phyloP scores from a whole-genome alignment of 768 basidiomycete genomes.

The Ramaria sp. region DNA sequence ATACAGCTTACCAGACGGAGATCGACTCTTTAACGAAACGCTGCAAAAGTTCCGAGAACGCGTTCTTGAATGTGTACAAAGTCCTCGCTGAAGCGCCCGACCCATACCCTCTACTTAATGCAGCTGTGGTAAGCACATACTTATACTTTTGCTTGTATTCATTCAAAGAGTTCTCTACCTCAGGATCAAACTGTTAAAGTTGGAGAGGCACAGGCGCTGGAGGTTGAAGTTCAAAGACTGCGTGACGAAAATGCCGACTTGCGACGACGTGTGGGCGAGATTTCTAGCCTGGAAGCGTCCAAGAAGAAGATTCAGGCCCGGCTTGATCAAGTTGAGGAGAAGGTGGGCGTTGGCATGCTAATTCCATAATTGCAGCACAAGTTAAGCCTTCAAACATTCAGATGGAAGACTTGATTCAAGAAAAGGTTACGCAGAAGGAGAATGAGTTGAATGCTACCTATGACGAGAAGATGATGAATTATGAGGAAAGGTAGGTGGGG shows the following conservation, averaged over 20 bases:
- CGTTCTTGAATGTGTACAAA: slow-evolving; percentile 96
- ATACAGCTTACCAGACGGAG: slow-evolving; percentile 84
- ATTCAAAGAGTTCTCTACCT: not conserved
- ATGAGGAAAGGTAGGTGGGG: slow-evolving; percentile 73
- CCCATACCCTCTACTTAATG: slow-evolving; percentile 92
- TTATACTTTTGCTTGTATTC: not conserved
- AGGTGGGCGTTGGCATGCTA: slow-evolving; percentile 33
- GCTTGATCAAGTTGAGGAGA: slow-evolving; percentile 72
- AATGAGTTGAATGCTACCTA: slow-evolving; percentile 95
- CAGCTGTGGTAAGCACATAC: slow-evolving; percentile 57
- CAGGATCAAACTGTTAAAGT: slow-evolving; percentile 92
- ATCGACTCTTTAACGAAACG: slow-evolving; percentile 93
- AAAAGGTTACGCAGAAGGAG: slow-evolving; percentile 85
- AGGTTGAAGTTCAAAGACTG: slow-evolving; percentile 59
- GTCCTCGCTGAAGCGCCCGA: slow-evolving; percentile 94
- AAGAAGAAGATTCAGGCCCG: slow-evolving; percentile 68
- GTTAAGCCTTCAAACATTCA: slow-evolving; percentile 20
- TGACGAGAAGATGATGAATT: slow-evolving; percentile 91
- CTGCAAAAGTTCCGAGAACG: slow-evolving; percentile 85
- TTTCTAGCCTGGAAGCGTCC: slow-evolving; percentile 48
- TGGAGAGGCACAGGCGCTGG: slow-evolving; percentile 68
- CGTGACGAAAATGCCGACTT: slow-evolving; percentile 79
- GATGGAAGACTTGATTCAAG: slow-evolving; percentile 93
- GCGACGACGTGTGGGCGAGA: slow-evolving; percentile 56
- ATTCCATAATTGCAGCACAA: not conserved